Conservation (phyloP, 108 stramenopile species). For the Cyclostephanos invisitatus region DNA sequence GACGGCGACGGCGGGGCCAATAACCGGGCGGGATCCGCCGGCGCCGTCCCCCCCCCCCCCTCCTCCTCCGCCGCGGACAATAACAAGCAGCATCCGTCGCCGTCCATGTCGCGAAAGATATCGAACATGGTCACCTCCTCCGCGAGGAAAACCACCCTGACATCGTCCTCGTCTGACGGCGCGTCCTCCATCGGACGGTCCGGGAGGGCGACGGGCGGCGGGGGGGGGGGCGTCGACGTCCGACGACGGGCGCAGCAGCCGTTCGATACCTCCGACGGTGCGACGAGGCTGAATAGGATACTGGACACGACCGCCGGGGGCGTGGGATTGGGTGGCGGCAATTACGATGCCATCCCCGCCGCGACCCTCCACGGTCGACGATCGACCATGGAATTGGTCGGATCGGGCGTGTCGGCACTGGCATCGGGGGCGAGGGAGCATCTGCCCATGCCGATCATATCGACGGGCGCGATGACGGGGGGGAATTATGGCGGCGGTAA, state of each 20-base stretch:
- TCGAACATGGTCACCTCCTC: not conserved
- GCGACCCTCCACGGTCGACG: too few relatives aligned
- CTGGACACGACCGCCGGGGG: slow-evolving; percentile 36
- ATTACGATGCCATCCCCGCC: not conserved
- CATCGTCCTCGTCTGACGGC: not conserved
- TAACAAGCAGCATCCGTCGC: slow-evolving; percentile 1
- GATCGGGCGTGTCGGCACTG: too few relatives aligned
- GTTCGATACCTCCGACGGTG: slow-evolving; percentile 63
- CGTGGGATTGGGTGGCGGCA: too few relatives aligned
- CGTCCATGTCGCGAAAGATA: not conserved
- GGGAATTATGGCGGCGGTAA: not conserved
- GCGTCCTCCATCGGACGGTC: not conserved
- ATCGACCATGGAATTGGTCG: too few relatives aligned
- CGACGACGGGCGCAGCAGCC: slow-evolving; percentile 8
- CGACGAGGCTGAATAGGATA: slow-evolving; percentile 71
- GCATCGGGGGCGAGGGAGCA: too few relatives aligned
- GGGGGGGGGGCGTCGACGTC: not conserved
- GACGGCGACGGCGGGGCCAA: slow-evolving; percentile 1
- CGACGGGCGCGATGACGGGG: too few relatives aligned
- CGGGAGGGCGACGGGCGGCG: not conserved
- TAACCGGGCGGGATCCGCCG: too few relatives aligned
- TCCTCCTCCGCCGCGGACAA: not conserved
- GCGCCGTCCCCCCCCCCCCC: not conserved
- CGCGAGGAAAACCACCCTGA: not conserved
- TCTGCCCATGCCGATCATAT: too few relatives aligned